Conservation (phyloP, 495 filamentous ascomycete species). For the Podospora pseudoanserina region DNA sequence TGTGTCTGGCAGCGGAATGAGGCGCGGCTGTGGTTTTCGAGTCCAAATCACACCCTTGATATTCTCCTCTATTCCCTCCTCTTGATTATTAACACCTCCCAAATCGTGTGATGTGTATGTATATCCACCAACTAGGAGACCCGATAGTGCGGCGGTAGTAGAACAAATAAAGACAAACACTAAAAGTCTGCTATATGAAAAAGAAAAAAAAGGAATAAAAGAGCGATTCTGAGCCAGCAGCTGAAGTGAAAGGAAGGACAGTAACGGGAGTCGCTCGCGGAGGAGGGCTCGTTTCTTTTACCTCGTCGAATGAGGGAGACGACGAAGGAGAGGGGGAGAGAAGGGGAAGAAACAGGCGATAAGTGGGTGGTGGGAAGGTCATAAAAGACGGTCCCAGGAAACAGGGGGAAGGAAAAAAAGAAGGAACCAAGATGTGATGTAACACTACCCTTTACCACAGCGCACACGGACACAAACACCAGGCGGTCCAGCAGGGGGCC, state of each 20-base stretch:
- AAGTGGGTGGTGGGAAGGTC: conserved; percentile 46
- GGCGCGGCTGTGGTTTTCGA: not conserved
- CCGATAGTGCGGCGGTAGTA: conserved; percentile 1
- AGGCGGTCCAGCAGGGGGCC: conserved; percentile 7
- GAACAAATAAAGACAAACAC: conserved; percentile 14
- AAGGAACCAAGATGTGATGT: conserved; percentile 14
- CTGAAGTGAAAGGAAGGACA: conserved; percentile 42
- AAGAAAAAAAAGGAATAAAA: conserved; percentile 46
- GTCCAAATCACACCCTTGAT: not conserved
- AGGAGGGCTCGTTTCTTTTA: conserved; percentile 31
- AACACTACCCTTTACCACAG: conserved; percentile 15
- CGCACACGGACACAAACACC: conserved; percentile 10
- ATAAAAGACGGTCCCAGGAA: conserved; percentile 35
- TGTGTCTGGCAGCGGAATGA: conserved; percentile 7
- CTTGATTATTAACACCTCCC: conserved; percentile 1
- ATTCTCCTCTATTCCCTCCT: not conserved
- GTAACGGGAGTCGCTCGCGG: conserved; percentile 38
- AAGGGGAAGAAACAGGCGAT: conserved; percentile 18
- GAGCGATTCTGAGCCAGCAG: conserved; percentile 59
- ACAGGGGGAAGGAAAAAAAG: conserved; percentile 20
- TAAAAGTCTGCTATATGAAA: conserved; percentile 25
- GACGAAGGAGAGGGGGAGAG: conserved; percentile 20
- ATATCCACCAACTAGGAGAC: not conserved
- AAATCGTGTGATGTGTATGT: not conserved
- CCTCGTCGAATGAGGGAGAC: conserved; percentile 30